A percentile compares a stretch with the other conserved stretches of the same genome.
These are phyloP conservation scores for Russula sp. DNA, from an alignment of 768 basidiomycete species.

Conservation along the genomic window DNA sequence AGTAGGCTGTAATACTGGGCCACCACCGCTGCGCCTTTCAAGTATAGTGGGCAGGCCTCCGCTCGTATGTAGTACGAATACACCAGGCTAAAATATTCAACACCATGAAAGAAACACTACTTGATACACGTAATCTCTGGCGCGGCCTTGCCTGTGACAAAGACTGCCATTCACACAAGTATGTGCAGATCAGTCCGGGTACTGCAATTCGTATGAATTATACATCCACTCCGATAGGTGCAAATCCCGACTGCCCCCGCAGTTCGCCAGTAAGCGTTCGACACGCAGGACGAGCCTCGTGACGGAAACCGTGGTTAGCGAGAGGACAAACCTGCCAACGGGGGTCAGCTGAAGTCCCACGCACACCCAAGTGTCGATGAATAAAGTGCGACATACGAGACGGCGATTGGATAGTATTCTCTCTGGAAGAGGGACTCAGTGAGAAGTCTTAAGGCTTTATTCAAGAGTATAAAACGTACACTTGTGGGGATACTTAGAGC, in stretches of 20 bases:
- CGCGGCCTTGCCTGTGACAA: neutral
- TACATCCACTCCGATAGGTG: neutral
- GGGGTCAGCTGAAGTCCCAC: neutral
- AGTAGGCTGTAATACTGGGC: too few species aligned
- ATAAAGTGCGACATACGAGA: constrained; percentile 3
- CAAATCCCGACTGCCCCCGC: neutral
- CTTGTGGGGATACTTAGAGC: constrained; percentile 9
- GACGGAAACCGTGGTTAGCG: constrained; percentile 6
- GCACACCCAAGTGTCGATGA: neutral
- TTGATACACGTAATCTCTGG: neutral
- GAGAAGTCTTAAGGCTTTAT: neutral
- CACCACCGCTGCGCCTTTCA: too few species aligned
- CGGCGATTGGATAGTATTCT: constrained; percentile 9
- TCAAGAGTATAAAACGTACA: neutral
- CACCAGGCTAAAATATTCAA: too few species aligned
- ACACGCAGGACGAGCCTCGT: constrained; percentile 15
- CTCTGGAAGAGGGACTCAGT: neutral
- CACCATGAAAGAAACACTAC: too few species aligned
- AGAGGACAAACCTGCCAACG: constrained; percentile 6
- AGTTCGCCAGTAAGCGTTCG: constrained; percentile 3
- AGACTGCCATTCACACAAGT: neutral
- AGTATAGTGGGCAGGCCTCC: too few species aligned
- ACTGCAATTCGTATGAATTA: constrained; percentile 11
- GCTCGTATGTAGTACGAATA: too few species aligned
- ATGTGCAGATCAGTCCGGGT: neutral